These are phyloP conservation scores for Simmondsia chinensis DNA, from an alignment of 148 eudicot genomes.

Conservation along the genomic window DNA sequence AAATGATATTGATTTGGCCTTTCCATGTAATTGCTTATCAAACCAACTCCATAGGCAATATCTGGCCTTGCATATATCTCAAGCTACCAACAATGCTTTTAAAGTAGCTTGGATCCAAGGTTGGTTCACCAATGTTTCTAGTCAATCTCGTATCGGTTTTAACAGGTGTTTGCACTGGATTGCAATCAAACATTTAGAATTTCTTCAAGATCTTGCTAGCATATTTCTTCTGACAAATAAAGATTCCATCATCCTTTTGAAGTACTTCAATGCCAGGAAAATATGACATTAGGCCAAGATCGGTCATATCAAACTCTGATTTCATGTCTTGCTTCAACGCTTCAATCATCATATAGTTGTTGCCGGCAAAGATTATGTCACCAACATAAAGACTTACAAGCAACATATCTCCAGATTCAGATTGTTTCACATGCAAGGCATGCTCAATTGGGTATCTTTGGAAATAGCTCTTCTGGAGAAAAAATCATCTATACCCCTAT, in stretches of 20 bases:
- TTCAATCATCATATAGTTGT: background rate
- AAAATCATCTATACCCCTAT: background rate
- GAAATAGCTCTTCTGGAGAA: background rate
- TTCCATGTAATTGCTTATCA: background rate
- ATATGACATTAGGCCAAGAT: background rate
- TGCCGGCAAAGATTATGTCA: conserved; percentile 2
- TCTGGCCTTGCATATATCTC: background rate
- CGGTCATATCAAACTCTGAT: conserved; percentile 1
- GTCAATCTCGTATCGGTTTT: background rate
- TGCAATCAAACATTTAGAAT: background rate
- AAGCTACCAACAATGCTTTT: background rate
- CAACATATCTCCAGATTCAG: background rate
- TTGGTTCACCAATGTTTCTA: background rate
- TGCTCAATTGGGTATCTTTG: background rate
- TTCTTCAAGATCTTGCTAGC: background rate
- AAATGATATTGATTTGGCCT: background rate
- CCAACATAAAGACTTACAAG: conserved; percentile 4
- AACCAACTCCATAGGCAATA: background rate
- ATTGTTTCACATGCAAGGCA: background rate
- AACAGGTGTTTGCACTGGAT: conserved; percentile 1
- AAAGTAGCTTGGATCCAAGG: background rate
- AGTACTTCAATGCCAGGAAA: background rate
- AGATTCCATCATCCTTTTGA: conserved; percentile 4
- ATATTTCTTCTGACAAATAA: background rate
- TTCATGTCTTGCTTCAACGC: background rate